Evolutionary conservation across 495 filamentous ascomycete species (phyloP).

Genomic region (Aspergillus conjunctus): DNA sequence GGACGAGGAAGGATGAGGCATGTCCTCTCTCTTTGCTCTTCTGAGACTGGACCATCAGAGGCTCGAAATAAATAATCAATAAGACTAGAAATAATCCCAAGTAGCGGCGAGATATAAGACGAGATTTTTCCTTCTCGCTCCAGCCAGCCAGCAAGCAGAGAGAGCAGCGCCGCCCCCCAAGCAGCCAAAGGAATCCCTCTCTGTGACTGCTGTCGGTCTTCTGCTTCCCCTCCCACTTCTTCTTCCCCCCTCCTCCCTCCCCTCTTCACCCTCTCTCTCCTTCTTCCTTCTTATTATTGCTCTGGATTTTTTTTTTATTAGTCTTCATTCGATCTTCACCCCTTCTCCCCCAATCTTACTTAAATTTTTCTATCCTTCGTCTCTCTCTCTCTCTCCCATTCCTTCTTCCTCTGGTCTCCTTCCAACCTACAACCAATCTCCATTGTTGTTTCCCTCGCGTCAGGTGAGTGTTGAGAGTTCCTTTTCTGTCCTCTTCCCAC

Average conservation of each 20-base stretch:
- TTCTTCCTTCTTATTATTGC: slow-evolving; percentile 18
- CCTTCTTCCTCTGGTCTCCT: slow-evolving; percentile 30
- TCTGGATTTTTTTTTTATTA: slow-evolving; percentile 2
- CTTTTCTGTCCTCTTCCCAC: slow-evolving; percentile 24
- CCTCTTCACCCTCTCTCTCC: slow-evolving; percentile 19
- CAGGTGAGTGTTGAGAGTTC: slow-evolving; percentile 35
- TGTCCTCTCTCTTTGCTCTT: not conserved
- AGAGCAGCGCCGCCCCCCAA: slow-evolving; percentile 5
- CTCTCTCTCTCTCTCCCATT: slow-evolving; percentile 25
- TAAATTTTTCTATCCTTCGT: slow-evolving; percentile 29
- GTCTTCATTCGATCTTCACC: slow-evolving; percentile 7
- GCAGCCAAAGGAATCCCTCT: not conserved
- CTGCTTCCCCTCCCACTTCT: slow-evolving; percentile 28
- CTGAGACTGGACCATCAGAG: not conserved
- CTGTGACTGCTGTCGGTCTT: not conserved
- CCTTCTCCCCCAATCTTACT: slow-evolving; percentile 10
- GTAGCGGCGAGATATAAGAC: not conserved
- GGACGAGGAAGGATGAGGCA: slow-evolving; percentile 1
- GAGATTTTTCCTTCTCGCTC: not conserved
- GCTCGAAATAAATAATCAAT: not conserved
- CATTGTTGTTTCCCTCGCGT: slow-evolving; percentile 19
- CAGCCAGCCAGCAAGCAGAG: too few relatives aligned
- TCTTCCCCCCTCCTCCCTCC: slow-evolving; percentile 35
- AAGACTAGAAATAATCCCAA: not conserved
- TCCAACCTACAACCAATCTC: slow-evolving; percentile 6